Evolutionary conservation across 441 rosid species (phyloP).

Genomic region (Theobroma grandiflorum): DNA sequence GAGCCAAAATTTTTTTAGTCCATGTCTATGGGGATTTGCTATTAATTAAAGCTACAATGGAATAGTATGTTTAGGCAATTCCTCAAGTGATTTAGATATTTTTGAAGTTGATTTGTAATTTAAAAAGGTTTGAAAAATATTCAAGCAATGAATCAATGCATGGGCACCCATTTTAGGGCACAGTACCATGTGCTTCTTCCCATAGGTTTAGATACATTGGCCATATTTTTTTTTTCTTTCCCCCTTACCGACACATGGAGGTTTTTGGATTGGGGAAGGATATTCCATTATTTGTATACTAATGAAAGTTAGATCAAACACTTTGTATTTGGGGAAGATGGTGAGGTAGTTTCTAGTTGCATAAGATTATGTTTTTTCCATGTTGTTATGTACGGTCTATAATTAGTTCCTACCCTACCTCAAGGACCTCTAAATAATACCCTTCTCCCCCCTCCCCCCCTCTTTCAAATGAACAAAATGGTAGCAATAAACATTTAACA

Average conservation of each 20-base stretch:
- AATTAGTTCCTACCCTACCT: not conserved
- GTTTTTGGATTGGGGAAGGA: not conserved
- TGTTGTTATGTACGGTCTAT: not conserved
- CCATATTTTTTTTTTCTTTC: not conserved
- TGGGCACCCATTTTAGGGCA: slow-evolving; percentile 26
- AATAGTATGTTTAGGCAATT: slow-evolving; percentile 8
- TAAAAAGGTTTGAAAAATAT: not conserved
- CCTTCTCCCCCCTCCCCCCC: not conserved
- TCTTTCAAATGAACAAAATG: too few relatives aligned
- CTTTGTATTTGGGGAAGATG: slow-evolving; percentile 11
- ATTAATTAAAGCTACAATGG: slow-evolving; percentile 14
- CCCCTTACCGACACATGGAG: slow-evolving; percentile 32
- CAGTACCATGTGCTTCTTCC: slow-evolving; percentile 39
- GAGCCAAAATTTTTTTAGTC: slow-evolving; percentile 9
- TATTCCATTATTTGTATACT: not conserved
- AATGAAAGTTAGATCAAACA: not conserved
- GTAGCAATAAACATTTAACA: too few relatives aligned
- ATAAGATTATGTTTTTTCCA: not conserved
- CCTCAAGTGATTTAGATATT: not conserved
- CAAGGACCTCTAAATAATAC: not conserved
- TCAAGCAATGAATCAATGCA: slow-evolving; percentile 24
- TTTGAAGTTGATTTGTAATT: not conserved
- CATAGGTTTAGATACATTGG: slow-evolving; percentile 6
- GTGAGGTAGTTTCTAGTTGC: slow-evolving; percentile 20
- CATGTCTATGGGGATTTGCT: slow-evolving; percentile 14